Evolutionary conservation across 2,329 filamentous ascomycete genomes (phyloP).

Genomic region (Fonsecaea nubica): DNA sequence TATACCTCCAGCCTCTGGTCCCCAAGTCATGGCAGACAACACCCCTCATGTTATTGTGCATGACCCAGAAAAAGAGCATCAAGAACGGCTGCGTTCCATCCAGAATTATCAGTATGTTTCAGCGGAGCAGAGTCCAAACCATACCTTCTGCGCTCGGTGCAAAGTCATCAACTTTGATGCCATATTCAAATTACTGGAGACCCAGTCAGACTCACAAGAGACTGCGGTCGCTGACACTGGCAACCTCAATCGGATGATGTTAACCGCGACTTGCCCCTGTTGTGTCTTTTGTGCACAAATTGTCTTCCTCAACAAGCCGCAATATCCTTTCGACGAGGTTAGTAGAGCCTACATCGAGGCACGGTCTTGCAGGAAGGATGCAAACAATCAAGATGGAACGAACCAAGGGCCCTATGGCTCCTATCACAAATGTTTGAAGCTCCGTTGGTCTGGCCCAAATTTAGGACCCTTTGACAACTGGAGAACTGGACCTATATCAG

Average conservation of each 20-base stretch:
- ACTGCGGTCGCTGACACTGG: constrained; percentile 3
- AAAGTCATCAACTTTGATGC: constrained; percentile 10
- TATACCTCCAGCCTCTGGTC: neutral
- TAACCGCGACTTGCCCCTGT: neutral
- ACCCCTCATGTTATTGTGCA: neutral
- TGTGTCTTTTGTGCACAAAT: constrained; percentile 11
- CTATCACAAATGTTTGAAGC: constrained; percentile 12
- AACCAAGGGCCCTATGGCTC: neutral
- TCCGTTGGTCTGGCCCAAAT: constrained; percentile 8
- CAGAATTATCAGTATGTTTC: neutral
- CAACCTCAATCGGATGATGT: neutral
- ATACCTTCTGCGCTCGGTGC: constrained; percentile 3
- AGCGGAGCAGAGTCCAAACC: neutral
- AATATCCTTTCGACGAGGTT: constrained; percentile 5
- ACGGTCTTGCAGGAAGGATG: neutral
- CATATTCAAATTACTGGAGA: neutral
- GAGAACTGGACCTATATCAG: constrained; percentile 7
- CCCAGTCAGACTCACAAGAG: neutral
- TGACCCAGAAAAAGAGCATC: neutral
- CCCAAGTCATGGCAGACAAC: neutral
- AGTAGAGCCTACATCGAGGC: neutral
- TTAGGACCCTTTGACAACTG: neutral
- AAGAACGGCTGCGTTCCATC: neutral
- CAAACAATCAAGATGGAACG: neutral
- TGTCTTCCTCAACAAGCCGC: constrained; percentile 10